Evolutionary conservation across 2,329 filamentous ascomycete genomes (phyloP), one percentile per base, ranked within the genome.

Genomic region (Cadophora malorum): DNA sequence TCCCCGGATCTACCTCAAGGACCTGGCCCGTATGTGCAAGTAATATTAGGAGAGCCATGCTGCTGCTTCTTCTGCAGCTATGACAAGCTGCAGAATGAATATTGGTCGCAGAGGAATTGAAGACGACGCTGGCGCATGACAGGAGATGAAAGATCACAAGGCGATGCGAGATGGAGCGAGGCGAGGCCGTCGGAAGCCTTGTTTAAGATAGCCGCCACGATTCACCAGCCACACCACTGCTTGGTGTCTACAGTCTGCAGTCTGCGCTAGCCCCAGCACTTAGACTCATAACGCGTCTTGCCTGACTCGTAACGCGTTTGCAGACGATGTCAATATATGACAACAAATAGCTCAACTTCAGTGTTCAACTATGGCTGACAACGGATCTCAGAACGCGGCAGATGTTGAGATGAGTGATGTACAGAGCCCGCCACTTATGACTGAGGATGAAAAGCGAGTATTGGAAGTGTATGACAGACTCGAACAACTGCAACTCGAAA

Each of bases 11-110:
- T 79, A 92, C 87, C 79, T 90, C 86, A 78, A 97, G 86, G 82
- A 91, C 90, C 85, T 93, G 90, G 84, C 95, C 95, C 81, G 92
- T 94, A 83, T 97, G 94, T 86, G 93, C 94, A 79, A 97, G 90
- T 84, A 93, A 92, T 81, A 97, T 90, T 83, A 93, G 89, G 79
- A 95, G 88, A 83, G 92, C 91, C 93, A 97, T 97, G 81, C 84
- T 87, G 33, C 70, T 72, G 63, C 72, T 71, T 75, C 70, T 64
- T 65, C 74, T 74, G 68, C 76, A 74, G 72, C 71, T 73, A 62
- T 70, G 61, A 62, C 56, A 69, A 72, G 69, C 72, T 73, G 70
- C 69, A 68, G 69, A 70, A 64, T 67, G 52, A 47, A 60, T 69
- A 59, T 65, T 68, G 35, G 21, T 69, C 56, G 68, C 67, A 67